Evolutionary conservation across 2,329 filamentous ascomycete species (phyloP).

Genomic region (Claviceps capensis): DNA sequence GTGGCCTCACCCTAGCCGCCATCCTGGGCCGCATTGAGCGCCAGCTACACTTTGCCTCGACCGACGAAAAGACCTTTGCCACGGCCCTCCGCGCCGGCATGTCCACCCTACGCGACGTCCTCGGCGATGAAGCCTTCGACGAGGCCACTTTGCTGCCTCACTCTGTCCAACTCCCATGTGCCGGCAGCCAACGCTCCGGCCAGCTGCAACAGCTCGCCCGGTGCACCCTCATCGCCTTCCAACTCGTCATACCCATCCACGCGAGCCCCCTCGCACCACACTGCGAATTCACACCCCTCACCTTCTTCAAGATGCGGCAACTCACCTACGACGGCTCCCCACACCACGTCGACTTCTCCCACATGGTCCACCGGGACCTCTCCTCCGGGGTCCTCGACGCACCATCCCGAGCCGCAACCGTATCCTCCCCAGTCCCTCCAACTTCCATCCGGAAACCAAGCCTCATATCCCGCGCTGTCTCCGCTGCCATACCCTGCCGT

Average conservation of each 20-base stretch:
- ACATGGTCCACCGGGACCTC: conserved; percentile 45
- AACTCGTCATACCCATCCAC: conserved; percentile 48
- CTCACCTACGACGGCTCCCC: conserved; percentile 35
- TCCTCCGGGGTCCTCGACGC: conserved; percentile 21
- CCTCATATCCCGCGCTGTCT: too few relatives aligned
- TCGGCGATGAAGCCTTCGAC: conserved; percentile 31
- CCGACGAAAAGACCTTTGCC: conserved; percentile 30
- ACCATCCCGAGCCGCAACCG: conserved; percentile 3
- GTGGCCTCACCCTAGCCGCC: conserved; percentile 25
- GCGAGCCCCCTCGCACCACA: conserved; percentile 34
- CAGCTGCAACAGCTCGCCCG: conserved; percentile 1
- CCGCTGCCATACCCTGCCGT: background rate
- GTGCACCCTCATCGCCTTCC: conserved; percentile 37
- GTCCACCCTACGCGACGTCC: conserved; percentile 24
- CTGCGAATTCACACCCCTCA: conserved; percentile 46
- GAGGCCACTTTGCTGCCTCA: conserved; percentile 31
- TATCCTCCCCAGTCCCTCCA: too few relatives aligned
- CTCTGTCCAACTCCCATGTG: conserved; percentile 27
- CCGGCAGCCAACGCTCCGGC: conserved; percentile 8
- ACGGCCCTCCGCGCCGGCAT: conserved; percentile 30
- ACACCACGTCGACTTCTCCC: conserved; percentile 45
- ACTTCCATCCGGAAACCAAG: too few relatives aligned
- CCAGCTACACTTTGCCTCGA: conserved; percentile 21
- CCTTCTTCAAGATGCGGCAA: conserved; percentile 54
- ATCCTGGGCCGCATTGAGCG: conserved; percentile 19